These are phyloP conservation scores for Blumeriella jaapii DNA, from an alignment of 2,329 filamentous ascomycete genomes.

Conservation along the genomic window DNA sequence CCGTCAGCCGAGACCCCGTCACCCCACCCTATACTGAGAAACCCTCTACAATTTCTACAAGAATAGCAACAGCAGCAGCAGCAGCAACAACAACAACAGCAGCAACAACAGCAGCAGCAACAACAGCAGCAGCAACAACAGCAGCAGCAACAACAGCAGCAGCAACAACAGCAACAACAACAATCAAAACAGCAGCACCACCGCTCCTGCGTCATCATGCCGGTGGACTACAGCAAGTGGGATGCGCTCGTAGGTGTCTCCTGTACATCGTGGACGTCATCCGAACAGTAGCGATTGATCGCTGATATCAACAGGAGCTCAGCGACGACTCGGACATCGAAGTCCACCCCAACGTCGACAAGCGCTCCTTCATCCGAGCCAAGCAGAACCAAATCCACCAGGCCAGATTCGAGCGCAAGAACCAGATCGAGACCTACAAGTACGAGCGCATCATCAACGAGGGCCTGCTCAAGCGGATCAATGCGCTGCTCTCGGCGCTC, in stretches of 20 bases:
- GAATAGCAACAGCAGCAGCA: background rate
- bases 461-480: slow-evolving; percentile 75
- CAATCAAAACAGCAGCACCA: no score
- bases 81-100: background rate
- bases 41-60: slow-evolving; percentile 1
- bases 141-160: slow-evolving; percentile 2
- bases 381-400: slow-evolving; percentile 97
- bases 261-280: no score
- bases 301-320: slow-evolving; percentile 54
- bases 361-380: slow-evolving; percentile 93
- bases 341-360: slow-evolving; percentile 98
- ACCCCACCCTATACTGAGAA: no score
- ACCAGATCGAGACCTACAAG: slow-evolving; percentile 81
- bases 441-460: slow-evolving; percentile 93
- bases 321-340: slow-evolving; percentile 97
- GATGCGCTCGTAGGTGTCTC: no score
- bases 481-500: slow-evolving; percentile 62
- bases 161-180: background rate
- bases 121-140: no score
- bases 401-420: slow-evolving; percentile 72
- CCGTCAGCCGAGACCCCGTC: no score
- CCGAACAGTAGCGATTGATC: no score
- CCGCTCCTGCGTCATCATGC: slow-evolving; percentile 34
- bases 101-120: no score
- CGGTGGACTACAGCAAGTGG: slow-evolving; percentile 54